A percentile compares a stretch with the other conserved stretches of the same genome.
These are phyloP conservation scores for Stachybotrys elegans DNA, from an alignment of 2,329 filamentous ascomycete species.

Conservation along the genomic window DNA sequence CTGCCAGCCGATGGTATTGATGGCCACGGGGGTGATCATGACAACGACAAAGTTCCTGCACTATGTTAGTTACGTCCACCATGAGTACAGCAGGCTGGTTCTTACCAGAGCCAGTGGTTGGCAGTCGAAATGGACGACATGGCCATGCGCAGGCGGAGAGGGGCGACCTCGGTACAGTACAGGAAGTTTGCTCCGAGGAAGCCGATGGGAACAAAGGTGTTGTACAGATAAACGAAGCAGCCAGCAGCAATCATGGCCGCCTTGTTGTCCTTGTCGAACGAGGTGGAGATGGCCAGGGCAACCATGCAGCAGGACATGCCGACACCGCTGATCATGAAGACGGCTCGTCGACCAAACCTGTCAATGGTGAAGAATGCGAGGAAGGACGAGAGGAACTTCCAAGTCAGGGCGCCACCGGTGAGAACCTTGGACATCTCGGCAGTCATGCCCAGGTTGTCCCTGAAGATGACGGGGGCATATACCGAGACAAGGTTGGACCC, in stretches of 20 bases:
- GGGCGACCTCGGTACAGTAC: constrained; percentile 49
- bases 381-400: constrained; percentile 26
- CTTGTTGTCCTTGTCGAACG: constrained; percentile 14
- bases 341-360: constrained; percentile 18
- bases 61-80: no score
- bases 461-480: constrained; percentile 23
- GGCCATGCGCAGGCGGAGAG: constrained; percentile 38
- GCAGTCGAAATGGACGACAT: constrained; percentile 49
- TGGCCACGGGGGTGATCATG: constrained; percentile 59
- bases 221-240: constrained; percentile 60
- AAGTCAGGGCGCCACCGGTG: constrained; percentile 20
- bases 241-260: constrained; percentile 15
- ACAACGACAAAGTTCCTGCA: constrained; percentile 42
- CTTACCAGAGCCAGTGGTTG: constrained; percentile 22
- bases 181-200: constrained; percentile 60
- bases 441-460: constrained; percentile 17
- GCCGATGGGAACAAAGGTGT: constrained; percentile 61
- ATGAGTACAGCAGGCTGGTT: no score
- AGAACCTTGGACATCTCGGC: constrained; percentile 17
- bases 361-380: constrained; percentile 23
- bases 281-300: constrained; percentile 18
- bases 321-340: constrained; percentile 18
- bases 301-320: constrained; percentile 22
- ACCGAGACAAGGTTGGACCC: constrained; percentile 22
- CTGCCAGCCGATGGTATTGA: constrained; percentile 52